Evolutionary conservation across 345 rosid genomes (phyloP).

Genomic region (Geranium brycei): DNA sequence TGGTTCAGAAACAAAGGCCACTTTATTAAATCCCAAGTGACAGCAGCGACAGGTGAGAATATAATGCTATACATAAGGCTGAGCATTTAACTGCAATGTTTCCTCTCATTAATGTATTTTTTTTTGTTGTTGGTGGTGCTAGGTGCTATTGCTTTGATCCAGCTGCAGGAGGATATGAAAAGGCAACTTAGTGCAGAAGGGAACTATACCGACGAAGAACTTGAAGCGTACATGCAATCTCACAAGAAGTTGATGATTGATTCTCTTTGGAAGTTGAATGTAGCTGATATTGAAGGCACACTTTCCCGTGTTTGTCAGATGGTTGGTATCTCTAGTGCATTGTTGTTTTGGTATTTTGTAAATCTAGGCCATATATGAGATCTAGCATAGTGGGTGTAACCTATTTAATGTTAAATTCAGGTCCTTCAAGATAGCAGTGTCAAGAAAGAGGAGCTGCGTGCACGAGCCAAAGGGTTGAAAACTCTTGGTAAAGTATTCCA

Average conservation of each 20-base stretch:
- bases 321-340: conserved; percentile 40
- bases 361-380: conserved; percentile 5
- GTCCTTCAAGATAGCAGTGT: conserved; percentile 85
- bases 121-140: conserved; percentile 14
- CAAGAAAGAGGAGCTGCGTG: conserved; percentile 81
- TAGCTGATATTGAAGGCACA: conserved; percentile 91
- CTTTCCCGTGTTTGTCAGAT: conserved; percentile 94
- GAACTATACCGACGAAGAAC: conserved; percentile 77
- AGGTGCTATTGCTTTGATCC: conserved; percentile 96
- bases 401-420: conserved; percentile 29
- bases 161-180: conserved; percentile 97
- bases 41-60: conserved; percentile 86
- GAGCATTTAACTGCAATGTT: too few species aligned
- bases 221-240: conserved; percentile 72
- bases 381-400: conserved; percentile 11
- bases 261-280: conserved; percentile 96
- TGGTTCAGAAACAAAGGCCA: conserved; percentile 99
- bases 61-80: background rate
- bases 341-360: conserved; percentile 11
- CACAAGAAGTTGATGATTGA: conserved; percentile 87
- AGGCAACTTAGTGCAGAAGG: conserved; percentile 76
- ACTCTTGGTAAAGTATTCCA: conserved; percentile 89
- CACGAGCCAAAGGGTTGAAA: conserved; percentile 88
- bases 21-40: conserved; percentile 86
- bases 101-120: too few species aligned